phyloP scores from a whole-genome alignment of 352 stramenopile genomes.

The Saprolegnia diclina region DNA sequence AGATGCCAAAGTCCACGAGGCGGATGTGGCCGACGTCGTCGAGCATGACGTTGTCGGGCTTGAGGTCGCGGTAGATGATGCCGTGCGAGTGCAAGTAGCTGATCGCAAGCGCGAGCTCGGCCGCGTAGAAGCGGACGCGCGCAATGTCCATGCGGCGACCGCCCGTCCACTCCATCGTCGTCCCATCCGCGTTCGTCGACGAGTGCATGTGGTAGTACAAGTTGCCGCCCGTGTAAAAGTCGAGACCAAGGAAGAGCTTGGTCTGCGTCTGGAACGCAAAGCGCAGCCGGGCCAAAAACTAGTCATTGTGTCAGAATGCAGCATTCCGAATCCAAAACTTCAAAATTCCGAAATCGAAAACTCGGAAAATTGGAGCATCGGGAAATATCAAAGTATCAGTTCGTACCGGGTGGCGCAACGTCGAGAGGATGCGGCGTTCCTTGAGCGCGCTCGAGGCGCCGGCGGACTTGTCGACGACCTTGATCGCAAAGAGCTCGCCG shows the following conservation, averaged over 20 bases:
- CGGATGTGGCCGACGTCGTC: constrained; percentile 82
- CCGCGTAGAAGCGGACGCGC: constrained; percentile 78
- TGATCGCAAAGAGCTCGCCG: constrained; percentile 28
- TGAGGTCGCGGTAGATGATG: constrained; percentile 85
- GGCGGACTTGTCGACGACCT: constrained; percentile 29
- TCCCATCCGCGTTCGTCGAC: constrained; percentile 45
- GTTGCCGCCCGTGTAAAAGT: constrained; percentile 85
- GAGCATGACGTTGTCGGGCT: constrained; percentile 87
- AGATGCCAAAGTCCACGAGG: constrained; percentile 87
- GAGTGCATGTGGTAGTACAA: constrained; percentile 86
- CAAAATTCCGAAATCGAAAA: no score
- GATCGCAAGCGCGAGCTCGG: constrained; percentile 79
- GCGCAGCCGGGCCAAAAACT: constrained; percentile 37
- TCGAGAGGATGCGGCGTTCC: constrained; percentile 29
- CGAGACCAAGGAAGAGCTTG: constrained; percentile 86
- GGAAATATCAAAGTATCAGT: neutral
- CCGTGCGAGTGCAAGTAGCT: constrained; percentile 80
- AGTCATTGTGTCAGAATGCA: constrained; percentile 5
- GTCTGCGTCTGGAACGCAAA: constrained; percentile 81
- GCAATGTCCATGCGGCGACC: constrained; percentile 56
- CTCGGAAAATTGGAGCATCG: neutral
- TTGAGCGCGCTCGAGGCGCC: constrained; percentile 28
- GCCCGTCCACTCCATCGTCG: constrained; percentile 43
- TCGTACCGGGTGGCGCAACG: constrained; percentile 27
- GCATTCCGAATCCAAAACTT: no score